Evolutionary conservation across 345 rosid species (phyloP).

Genomic region (Salix exigua): DNA sequence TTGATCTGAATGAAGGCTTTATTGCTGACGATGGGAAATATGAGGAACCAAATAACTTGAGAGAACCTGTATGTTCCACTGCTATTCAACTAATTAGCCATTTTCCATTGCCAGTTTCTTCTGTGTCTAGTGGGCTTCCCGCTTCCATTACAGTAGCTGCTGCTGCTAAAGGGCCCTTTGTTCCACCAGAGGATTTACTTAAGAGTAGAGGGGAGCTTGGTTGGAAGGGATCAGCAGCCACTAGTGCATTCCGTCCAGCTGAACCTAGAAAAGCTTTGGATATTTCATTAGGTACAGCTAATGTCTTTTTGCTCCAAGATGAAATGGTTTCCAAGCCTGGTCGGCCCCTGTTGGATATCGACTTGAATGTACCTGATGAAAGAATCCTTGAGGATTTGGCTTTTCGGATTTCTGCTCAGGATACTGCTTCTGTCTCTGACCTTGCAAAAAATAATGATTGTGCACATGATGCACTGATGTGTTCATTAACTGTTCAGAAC

Average conservation of each 20-base stretch:
- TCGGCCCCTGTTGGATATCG: slow-evolving; percentile 61
- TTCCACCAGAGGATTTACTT: slow-evolving; percentile 66
- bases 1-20: slow-evolving; percentile 87
- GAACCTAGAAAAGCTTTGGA: slow-evolving; percentile 69
- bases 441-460: slow-evolving; percentile 26
- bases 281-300: slow-evolving; percentile 29
- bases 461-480: slow-evolving; percentile 27
- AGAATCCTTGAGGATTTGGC: slow-evolving; percentile 66
- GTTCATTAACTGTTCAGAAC: slow-evolving; percentile 30
- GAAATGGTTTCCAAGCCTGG: slow-evolving; percentile 40
- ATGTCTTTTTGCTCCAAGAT: slow-evolving; percentile 26
- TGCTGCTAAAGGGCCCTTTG: slow-evolving; percentile 84
- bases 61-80: slow-evolving; percentile 34
- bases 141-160: slow-evolving; percentile 77
- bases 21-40: slow-evolving; percentile 49
- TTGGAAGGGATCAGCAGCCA: slow-evolving; percentile 98
- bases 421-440: slow-evolving; percentile 25
- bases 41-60: slow-evolving; percentile 38
- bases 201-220: slow-evolving; percentile 67
- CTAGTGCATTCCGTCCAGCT: slow-evolving; percentile 97
- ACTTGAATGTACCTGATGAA: slow-evolving; percentile 82
- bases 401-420: slow-evolving; percentile 37
- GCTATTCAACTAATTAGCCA: slow-evolving; percentile 38
- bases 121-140: slow-evolving; percentile 44
- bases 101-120: slow-evolving; percentile 42